Percentiles rank a stretch among this genome's conserved stretches.
Conservation (phyloP, 352 stramenopile genomes). For the Blastocystis sp. region DNA sequence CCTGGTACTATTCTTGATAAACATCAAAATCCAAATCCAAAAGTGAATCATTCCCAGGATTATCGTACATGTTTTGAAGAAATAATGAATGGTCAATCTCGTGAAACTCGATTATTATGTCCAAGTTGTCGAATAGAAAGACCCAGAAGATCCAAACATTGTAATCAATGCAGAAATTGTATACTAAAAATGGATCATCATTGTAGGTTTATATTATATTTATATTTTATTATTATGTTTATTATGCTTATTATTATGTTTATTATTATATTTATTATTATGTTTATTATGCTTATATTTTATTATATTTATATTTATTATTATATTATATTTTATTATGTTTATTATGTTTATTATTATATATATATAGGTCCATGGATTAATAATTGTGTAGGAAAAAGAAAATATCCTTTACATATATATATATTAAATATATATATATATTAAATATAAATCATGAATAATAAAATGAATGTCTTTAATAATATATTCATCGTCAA, state of each 20-base stretch:
- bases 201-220: neutral
- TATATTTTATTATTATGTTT: too few species aligned
- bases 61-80: neutral
- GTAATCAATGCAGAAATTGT: constrained; percentile 9
- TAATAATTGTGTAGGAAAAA: constrained; percentile 31
- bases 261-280: too few species aligned
- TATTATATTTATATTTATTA: too few species aligned
- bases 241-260: too few species aligned
- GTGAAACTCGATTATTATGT: neutral
- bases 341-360: too few species aligned
- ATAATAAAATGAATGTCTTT: too few species aligned
- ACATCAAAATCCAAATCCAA: neutral
- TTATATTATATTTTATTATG: too few species aligned
- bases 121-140: constrained; percentile 32
- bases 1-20: constrained; percentile 6
- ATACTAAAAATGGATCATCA: constrained; percentile 28
- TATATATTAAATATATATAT: too few species aligned
- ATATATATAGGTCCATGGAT: constrained; percentile 21
- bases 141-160: constrained; percentile 23
- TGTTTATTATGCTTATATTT: too few species aligned
- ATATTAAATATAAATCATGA: too few species aligned
- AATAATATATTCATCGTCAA: constrained; percentile 29
- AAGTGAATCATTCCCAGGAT: constrained; percentile 3
- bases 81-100: constrained; percentile 5
- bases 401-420: constrained; percentile 1